phyloP scores from a whole-genome alignment of 192 early-diverging fungal genomes.

The Chytriomyces sp. region DNA sequence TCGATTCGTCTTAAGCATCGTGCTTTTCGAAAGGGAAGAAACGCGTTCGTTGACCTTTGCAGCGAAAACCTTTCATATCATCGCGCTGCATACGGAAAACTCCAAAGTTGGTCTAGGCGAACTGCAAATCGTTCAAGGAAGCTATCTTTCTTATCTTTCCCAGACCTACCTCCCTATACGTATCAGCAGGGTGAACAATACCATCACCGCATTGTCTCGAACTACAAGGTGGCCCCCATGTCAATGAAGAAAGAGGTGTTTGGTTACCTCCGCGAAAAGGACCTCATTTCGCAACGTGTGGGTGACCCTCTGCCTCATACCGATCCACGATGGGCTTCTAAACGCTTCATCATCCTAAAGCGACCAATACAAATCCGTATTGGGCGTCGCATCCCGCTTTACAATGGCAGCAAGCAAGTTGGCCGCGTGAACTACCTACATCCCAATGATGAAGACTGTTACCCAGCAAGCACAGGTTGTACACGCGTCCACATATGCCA shows the following conservation, averaged over 20 bases:
- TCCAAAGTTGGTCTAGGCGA: slow-evolving; percentile 80
- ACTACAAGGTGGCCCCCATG: slow-evolving; percentile 29
- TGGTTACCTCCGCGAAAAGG: slow-evolving; percentile 21
- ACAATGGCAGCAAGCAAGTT: slow-evolving; percentile 87
- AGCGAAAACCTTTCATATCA: too few relatives aligned
- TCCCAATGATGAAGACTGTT: slow-evolving; percentile 95
- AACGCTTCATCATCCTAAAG: slow-evolving; percentile 77
- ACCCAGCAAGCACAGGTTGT: slow-evolving; percentile 91
- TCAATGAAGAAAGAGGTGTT: neutral
- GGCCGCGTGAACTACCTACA: slow-evolving; percentile 97
- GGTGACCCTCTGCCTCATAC: slow-evolving; percentile 94
- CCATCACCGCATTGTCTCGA: slow-evolving; percentile 94
- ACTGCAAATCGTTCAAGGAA: slow-evolving; percentile 66
- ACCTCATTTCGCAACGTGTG: slow-evolving; percentile 91
- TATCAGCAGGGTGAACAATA: slow-evolving; percentile 86
- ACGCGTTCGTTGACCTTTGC: too few relatives aligned
- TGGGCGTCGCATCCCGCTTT: slow-evolving; percentile 76
- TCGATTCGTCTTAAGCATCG: too few relatives aligned
- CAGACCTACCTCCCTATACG: slow-evolving; percentile 83
- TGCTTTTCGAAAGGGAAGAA: too few relatives aligned
- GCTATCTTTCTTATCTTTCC: slow-evolving; percentile 80
- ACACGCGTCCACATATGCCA: slow-evolving; percentile 96
- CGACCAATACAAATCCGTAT: slow-evolving; percentile 76
- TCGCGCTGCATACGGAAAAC: slow-evolving; percentile 97
- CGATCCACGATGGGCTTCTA: slow-evolving; percentile 75